A percentile compares a stretch with the other conserved stretches of the same genome.
These are phyloP conservation scores for Quercus lobata DNA, from an alignment of 331 rosid species.

Conservation along the genomic window DNA sequence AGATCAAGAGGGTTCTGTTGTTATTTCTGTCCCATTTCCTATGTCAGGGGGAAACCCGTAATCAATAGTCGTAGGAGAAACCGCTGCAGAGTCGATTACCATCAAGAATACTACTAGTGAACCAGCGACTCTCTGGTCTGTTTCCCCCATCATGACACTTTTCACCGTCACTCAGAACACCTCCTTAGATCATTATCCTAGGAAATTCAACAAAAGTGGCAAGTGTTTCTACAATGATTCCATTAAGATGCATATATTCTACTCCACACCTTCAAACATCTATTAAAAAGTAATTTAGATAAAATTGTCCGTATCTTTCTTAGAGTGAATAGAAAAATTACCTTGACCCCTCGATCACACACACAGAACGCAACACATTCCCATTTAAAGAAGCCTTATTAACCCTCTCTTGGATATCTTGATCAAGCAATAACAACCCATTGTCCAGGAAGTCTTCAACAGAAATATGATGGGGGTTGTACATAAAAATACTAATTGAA, in stretches of 20 bases:
- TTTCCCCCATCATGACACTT: neutral
- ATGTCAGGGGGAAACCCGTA: no score
- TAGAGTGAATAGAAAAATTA: slow-evolving; percentile 9
- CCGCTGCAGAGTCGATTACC: no score
- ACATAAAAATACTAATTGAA: neutral
- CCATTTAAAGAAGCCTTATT: slow-evolving; percentile 69
- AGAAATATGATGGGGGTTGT: neutral
- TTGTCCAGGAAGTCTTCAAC: slow-evolving; percentile 56
- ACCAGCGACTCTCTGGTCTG: no score
- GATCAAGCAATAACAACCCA: slow-evolving; percentile 60
- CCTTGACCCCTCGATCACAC: slow-evolving; percentile 70
- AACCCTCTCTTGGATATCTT: slow-evolving; percentile 72
- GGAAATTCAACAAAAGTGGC: neutral
- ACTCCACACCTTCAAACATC: neutral
- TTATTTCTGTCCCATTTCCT: no score
- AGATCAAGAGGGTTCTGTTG: no score
- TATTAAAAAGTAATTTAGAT: neutral
- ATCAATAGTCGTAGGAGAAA: no score
- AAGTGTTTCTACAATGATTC: neutral
- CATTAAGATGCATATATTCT: neutral
- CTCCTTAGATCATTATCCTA: neutral
- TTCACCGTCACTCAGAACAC: neutral
- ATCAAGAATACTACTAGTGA: no score
- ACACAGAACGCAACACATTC: slow-evolving; percentile 82
- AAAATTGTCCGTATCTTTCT: neutral